Evolutionary conservation across 2,329 filamentous ascomycete species (phyloP).

Genomic region (Aspergillus versicolor): DNA sequence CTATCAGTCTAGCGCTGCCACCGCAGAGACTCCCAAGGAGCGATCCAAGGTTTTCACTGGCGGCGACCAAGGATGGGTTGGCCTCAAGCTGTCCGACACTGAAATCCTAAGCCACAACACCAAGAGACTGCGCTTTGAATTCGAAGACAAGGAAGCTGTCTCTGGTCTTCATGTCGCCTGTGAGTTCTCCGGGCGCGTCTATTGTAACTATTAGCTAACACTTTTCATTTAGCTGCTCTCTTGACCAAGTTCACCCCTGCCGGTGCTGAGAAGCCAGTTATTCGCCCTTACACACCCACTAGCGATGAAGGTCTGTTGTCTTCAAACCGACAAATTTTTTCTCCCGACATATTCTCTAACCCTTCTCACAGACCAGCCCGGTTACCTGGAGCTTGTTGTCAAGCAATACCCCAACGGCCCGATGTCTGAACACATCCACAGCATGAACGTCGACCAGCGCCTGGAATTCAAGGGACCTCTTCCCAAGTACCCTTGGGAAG

Average conservation of each 20-base stretch:
- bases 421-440: constrained; percentile 88
- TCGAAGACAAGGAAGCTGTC: constrained; percentile 79
- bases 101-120: constrained; percentile 90
- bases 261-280: constrained; percentile 78
- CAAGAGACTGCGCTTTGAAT: constrained; percentile 84
- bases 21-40: constrained; percentile 33
- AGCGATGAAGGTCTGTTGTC: constrained; percentile 69
- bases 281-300: constrained; percentile 90
- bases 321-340: background rate
- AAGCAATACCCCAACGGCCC: constrained; percentile 89
- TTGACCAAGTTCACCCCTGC: constrained; percentile 88
- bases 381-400: constrained; percentile 83
- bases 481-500: constrained; percentile 84
- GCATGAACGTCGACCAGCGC: constrained; percentile 74
- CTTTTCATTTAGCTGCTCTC: constrained; percentile 60
- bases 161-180: constrained; percentile 80
- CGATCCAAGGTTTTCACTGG: constrained; percentile 66
- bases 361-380: constrained; percentile 61
- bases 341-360: background rate
- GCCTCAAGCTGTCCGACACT: constrained; percentile 73
- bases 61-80: constrained; percentile 85
- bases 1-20: constrained; percentile 37
- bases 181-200: constrained; percentile 31
- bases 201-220: background rate
- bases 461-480: constrained; percentile 94